Evolutionary conservation across 768 basidiomycete species (phyloP).

Genomic region (Boletus sp.): DNA sequence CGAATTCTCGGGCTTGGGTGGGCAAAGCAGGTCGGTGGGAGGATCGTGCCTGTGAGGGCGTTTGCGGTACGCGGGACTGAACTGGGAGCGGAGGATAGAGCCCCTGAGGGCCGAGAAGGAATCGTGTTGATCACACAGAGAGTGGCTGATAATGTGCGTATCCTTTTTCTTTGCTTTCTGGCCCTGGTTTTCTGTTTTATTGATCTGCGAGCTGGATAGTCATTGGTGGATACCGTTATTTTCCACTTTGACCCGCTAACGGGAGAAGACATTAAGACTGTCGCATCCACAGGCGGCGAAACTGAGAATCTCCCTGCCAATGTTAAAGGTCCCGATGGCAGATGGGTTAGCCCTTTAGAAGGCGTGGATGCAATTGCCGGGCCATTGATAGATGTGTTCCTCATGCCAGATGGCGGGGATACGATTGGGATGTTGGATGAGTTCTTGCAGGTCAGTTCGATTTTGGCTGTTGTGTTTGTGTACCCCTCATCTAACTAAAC

Average conservation of each 20-base stretch:
- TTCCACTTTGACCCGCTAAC: conserved; percentile 80
- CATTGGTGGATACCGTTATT: conserved; percentile 64
- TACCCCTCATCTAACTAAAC: not conserved
- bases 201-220: conserved; percentile 34
- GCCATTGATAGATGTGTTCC: conserved; percentile 54
- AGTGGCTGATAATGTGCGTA: conserved; percentile 56
- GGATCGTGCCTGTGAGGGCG: conserved; percentile 56
- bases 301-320: not conserved
- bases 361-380: conserved; percentile 62
- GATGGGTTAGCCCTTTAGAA: conserved; percentile 41
- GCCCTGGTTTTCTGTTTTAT: not conserved
- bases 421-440: conserved; percentile 70
- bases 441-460: conserved; percentile 59
- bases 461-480: not conserved
- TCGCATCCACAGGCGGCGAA: conserved; percentile 14
- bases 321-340: conserved; percentile 5
- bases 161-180: not conserved
- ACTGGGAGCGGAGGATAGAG: conserved; percentile 23
- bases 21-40: conserved; percentile 55
- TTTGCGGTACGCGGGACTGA: conserved; percentile 41
- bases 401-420: conserved; percentile 45
- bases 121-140: conserved; percentile 63
- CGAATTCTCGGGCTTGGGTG: conserved; percentile 71
- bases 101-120: conserved; percentile 36
- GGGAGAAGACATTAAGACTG: conserved; percentile 51